Percentiles rank a stretch among this genome's conserved stretches.
Evolutionary conservation across 2,329 filamentous ascomycete species (phyloP).

Genomic region (Helminthosporium solani): DNA sequence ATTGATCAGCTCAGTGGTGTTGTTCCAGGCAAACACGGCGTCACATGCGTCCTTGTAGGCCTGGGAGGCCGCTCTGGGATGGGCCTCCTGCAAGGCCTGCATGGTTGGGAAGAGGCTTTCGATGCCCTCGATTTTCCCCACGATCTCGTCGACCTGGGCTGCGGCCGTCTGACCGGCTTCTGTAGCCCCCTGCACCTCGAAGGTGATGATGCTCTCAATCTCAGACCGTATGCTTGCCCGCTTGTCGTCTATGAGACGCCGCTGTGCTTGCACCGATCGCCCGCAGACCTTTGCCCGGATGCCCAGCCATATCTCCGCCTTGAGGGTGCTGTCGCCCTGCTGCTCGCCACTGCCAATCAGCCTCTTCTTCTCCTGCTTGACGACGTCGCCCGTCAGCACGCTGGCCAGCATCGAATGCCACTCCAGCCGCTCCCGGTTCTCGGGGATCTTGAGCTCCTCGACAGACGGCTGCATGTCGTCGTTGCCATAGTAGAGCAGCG

Average conservation of each 20-base stretch:
- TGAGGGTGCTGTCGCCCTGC: slow-evolving; percentile 67
- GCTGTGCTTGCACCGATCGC: slow-evolving; percentile 78
- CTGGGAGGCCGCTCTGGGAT: slow-evolving; percentile 73
- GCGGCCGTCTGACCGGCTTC: slow-evolving; percentile 85
- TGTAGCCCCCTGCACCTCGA: slow-evolving; percentile 89
- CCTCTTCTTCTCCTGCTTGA: slow-evolving; percentile 96
- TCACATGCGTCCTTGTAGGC: slow-evolving; percentile 81
- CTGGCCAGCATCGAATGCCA: slow-evolving; percentile 98
- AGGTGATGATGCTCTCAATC: slow-evolving; percentile 86
- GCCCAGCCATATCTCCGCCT: slow-evolving; percentile 81
- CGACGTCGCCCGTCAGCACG: slow-evolving; percentile 92
- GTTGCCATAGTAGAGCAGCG: slow-evolving; percentile 87
- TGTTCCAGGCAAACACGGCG: slow-evolving; percentile 92
- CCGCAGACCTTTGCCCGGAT: slow-evolving; percentile 82
- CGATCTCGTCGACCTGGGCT: slow-evolving; percentile 86
- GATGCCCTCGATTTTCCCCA: slow-evolving; percentile 85
- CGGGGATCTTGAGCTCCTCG: slow-evolving; percentile 85
- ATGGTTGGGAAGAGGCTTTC: slow-evolving; percentile 83
- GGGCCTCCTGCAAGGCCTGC: slow-evolving; percentile 69
- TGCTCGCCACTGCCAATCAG: slow-evolving; percentile 79
- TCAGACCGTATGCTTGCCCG: slow-evolving; percentile 70
- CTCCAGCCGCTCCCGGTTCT: slow-evolving; percentile 85
- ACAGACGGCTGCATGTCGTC: slow-evolving; percentile 84
- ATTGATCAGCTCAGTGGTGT: slow-evolving; percentile 94
- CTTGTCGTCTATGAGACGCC: slow-evolving; percentile 83